Evolutionary conservation across 2,329 filamentous ascomycete genomes (phyloP), one percentile per base, ranked within the genome.

Genomic region (Bipolaris victoriae): DNA sequence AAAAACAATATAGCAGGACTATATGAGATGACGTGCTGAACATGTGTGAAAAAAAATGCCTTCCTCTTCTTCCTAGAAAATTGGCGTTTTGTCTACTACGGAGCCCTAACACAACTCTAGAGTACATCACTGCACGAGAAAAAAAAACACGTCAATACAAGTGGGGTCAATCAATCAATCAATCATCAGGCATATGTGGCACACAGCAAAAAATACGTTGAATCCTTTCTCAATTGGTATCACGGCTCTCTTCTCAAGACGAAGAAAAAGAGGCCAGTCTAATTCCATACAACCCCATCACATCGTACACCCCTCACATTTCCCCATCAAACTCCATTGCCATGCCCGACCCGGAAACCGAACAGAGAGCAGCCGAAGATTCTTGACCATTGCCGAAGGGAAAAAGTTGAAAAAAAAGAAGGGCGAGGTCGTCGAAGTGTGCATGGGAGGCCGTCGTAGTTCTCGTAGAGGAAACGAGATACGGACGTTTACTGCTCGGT

Each of bases 401-500:
- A 29, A 29, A 29, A 29, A 29, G 26, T 29, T 24, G 22, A 4
- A 24, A 24, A 24, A 29, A 29, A 29, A 29, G 9, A 29, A 29
- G 26, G 1, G 7, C 5, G 26, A 29, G 26, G 26, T 10, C 26
- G 26, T 29, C 26, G 26, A 29, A 29, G 26, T 29, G 26, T 29
- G 26, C 31, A 41, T 41, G 39, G 52, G 45, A 26, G 31, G 58
- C 55, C 55, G 49, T 47, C 58, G 47, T 50, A 37, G 35, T 47
- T 57, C 24, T 45, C 43, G 1, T 31, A 29, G n/a, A 5, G 18
- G 7, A 11, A 36, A 24, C 20, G 41, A 13, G 16, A 16, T 52
- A 24, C 22, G 51, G 59, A 65, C 64, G 60, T 72, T 70, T 83
- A 83, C 75, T 83, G 81, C 79, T 83, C 81, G 80, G 92, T 97